Conservation (phyloP, 2,329 filamentous ascomycete species). For the Fusarium hainanense region DNA sequence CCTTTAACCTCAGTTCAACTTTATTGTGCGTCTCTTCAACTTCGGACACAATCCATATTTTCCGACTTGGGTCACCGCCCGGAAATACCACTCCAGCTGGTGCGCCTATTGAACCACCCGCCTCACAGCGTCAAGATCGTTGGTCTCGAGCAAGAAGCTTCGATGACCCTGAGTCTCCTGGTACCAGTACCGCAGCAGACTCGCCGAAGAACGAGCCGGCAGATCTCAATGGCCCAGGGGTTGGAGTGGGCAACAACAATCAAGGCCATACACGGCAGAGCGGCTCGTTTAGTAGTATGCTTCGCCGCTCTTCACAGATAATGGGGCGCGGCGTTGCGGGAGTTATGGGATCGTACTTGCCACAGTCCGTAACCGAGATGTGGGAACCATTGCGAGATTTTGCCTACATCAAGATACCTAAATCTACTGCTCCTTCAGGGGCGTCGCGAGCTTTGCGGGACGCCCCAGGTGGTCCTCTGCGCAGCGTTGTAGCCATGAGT, state of each 20-base stretch:
- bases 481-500: slow-evolving; percentile 97
- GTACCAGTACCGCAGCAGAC: slow-evolving; percentile 59
- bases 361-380: slow-evolving; percentile 94
- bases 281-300: slow-evolving; percentile 87
- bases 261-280: slow-evolving; percentile 63
- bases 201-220: slow-evolving; percentile 63
- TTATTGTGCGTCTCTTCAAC: slow-evolving; percentile 95
- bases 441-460: slow-evolving; percentile 46
- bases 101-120: slow-evolving; percentile 53
- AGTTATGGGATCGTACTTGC: slow-evolving; percentile 90
- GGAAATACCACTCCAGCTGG: slow-evolving; percentile 52
- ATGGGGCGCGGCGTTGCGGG: slow-evolving; percentile 90
- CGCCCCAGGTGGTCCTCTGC: slow-evolving; percentile 64
- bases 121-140: slow-evolving; percentile 60
- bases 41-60: slow-evolving; percentile 96
- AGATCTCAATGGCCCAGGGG: slow-evolving; percentile 51
- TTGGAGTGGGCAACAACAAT: slow-evolving; percentile 43
- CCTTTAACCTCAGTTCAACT: slow-evolving; percentile 94
- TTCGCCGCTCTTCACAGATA: slow-evolving; percentile 93
- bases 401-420: slow-evolving; percentile 94
- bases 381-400: slow-evolving; percentile 97
- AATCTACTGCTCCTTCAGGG: slow-evolving; percentile 51
- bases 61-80: slow-evolving; percentile 74
- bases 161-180: slow-evolving; percentile 57
- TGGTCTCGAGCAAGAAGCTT: slow-evolving; percentile 65